Conservation (phyloP, 176 grass and related monocot species). For the Oryza meridionalis region DNA sequence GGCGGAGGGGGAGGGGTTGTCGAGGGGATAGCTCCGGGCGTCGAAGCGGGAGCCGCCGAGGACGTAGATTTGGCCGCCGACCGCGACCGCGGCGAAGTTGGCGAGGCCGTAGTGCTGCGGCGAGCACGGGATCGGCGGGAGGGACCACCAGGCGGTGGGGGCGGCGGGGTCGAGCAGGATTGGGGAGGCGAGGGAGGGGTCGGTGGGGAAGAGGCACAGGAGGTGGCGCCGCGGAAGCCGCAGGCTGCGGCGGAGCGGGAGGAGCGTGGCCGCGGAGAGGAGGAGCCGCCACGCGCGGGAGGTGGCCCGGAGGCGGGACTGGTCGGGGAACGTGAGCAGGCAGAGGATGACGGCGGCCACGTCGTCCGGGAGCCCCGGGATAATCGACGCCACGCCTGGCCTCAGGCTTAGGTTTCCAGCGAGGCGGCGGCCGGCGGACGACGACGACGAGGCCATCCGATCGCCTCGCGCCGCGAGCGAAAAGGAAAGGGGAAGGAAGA, state of each 20-base stretch:
- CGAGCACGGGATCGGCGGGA: conserved; percentile 81
- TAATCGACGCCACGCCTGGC: conserved; percentile 44
- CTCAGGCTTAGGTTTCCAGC: conserved; percentile 43
- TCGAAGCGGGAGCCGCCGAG: conserved; percentile 88
- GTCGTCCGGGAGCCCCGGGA: conserved; percentile 82
- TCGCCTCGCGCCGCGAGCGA: conserved; percentile 3
- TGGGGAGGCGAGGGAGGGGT: conserved; percentile 71
- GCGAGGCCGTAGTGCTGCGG: conserved; percentile 68
- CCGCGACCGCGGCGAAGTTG: conserved; percentile 59
- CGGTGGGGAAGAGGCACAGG: conserved; percentile 78
- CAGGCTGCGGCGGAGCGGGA: conserved; percentile 74
- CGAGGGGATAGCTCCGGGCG: conserved; percentile 73
- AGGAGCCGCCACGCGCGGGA: conserved; percentile 68
- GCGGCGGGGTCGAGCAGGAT: conserved; percentile 77
- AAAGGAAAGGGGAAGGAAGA: neutral
- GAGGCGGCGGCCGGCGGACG: conserved; percentile 8
- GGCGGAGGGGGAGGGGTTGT: conserved; percentile 64
- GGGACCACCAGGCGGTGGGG: conserved; percentile 53
- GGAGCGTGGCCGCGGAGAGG: conserved; percentile 54
- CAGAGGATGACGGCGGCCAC: conserved; percentile 68
- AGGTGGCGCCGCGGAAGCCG: conserved; percentile 64
- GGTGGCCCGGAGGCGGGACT: conserved; percentile 72
- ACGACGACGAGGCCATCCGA: conserved; percentile 53
- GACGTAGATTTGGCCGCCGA: conserved; percentile 69
- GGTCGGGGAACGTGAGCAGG: conserved; percentile 68